phyloP scores from a whole-genome alignment of 2,329 filamentous ascomycete species.

The Botrytis pseudocinerea region DNA sequence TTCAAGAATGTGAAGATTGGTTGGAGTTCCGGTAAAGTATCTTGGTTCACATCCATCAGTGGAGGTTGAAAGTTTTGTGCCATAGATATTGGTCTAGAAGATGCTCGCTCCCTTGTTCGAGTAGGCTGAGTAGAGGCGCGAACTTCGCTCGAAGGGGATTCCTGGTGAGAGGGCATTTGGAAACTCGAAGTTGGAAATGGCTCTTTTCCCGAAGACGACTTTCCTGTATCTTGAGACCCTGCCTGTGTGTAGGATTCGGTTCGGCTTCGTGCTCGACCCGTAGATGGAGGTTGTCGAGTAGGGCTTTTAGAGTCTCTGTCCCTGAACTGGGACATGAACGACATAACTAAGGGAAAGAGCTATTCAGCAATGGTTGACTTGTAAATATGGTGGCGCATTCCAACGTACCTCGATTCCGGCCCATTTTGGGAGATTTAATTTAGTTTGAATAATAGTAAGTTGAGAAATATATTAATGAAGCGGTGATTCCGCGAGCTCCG shows the following conservation, averaged over 20 bases:
- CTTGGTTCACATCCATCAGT: constrained; percentile 78
- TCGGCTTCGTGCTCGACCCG: constrained; percentile 30
- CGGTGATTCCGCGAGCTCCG: constrained; percentile 33
- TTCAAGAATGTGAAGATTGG: constrained; percentile 94
- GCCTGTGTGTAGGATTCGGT: constrained; percentile 29
- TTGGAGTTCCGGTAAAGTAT: constrained; percentile 89
- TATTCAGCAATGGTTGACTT: constrained; percentile 9
- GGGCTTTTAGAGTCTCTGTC: constrained; percentile 44
- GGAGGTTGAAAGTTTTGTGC: constrained; percentile 82
- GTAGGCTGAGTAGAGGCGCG: constrained; percentile 36
- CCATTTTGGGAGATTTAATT: constrained; percentile 37
- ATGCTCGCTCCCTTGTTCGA: constrained; percentile 46
- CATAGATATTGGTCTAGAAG: constrained; percentile 76
- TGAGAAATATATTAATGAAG: constrained; percentile 10
- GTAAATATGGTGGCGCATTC: constrained; percentile 17
- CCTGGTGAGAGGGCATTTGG: constrained; percentile 10
- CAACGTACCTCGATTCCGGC: constrained; percentile 41
- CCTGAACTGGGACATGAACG: constrained; percentile 80
- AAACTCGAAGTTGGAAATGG: constrained; percentile 18
- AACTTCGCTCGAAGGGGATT: constrained; percentile 9
- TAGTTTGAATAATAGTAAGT: background rate
- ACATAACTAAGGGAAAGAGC: constrained; percentile 62
- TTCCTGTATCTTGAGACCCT: constrained; percentile 23
- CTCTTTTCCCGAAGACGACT: constrained; percentile 13
- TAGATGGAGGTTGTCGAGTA: constrained; percentile 35